Base-by-base conservation (phyloP, 108 stramenopile genomes). In the Asterionellopsis glacialis region DNA sequence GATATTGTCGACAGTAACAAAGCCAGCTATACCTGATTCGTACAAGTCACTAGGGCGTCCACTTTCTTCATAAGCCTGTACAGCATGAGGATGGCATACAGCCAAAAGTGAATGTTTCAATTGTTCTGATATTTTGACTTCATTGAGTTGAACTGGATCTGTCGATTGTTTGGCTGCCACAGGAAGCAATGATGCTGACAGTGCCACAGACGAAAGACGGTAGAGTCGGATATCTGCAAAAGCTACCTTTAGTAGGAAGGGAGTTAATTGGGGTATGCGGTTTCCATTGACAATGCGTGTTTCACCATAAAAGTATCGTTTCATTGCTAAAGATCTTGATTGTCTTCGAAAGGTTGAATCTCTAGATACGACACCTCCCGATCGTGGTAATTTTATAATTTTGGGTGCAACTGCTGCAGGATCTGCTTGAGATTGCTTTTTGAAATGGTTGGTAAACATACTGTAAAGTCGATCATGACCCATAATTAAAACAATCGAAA, bases 381-480 rank as follows among this genome's bases (percentile, higher is more conserved):
- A 86, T 33, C 87, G 70, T 0, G 89, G 93, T 14, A 94, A 41
- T 67, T 94, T 94, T 61, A 94, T 79, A 41, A 94, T 59, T 75
- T 88, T 94, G 41, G 81, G 80, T 39, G 45, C 42, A 24, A 19
- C 43, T 27, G 57, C 23, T 19, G 43, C 49, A 0, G 19, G 44
- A 15, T 19, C 14, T 1, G 55, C 22, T 19, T 28, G 15, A 40
- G 56, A 16, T 57, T 43, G 45, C 51, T 82, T 82, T 55, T 82
- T 77, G 47, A 84, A 81, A 49, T 85, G 70, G 38, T 67, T 83
- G 23, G 71, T 75, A 41, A 94, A 39, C 81, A 89, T 87, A 60
- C 80, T 84, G 71, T 94, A 94, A 51, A 94, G 54, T 63, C 88
- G 79, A 81, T 94, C 93, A 62, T 94, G 89, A 11, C 93, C 93